Base-by-base conservation (phyloP, 139 green algal species). In the Pycnococcus provasolii region DNA sequence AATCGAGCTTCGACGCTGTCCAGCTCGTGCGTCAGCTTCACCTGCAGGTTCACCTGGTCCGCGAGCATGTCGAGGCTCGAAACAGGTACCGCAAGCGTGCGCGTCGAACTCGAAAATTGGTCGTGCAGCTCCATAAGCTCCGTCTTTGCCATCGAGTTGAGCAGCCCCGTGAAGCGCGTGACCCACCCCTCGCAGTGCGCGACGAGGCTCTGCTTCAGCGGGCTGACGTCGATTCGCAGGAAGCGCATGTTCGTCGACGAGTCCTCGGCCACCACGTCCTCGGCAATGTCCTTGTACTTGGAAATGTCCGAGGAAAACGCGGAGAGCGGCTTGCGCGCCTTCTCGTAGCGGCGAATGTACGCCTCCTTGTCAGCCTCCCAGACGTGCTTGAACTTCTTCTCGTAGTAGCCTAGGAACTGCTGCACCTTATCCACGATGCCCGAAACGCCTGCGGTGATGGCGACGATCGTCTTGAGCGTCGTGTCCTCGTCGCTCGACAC, bases 381-480 rank as follows among this genome's bases (percentile, higher is more conserved):
- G 52, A 95, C 74, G 77, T 90, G 82, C 73, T 87, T 85, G 85
- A 94, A 95, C 79, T 91, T 94, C 74, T 88, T 87, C 80, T 92
- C 86, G 87, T 83, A 94, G 74, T 90, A 87, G 7, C 81, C 70
- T 9, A 93, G 72, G 65, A 84, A 76, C 39, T 60, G 55, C 61
- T 91, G 83, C 15, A 90, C 81, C 68, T 91, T 89, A 65, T 91
- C 87, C 45, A 89, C 78, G 50, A 95, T 86, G 44, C 72, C 71
- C 2, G 77, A 87, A 58, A 95, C 84, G 59, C 86, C 84, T 4
- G 73, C 77, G 0, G 85, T 90, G 76, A 96, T 90, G 44, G 83
- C 64, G 57, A 80, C 70, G 54, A 94, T 88, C 60, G 79, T 80
- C 70, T 86, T 85, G 11, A 91, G 63, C 13, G 86, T 86, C 1